Evolutionary conservation across 2,329 filamentous ascomycete species (phyloP), one percentile per base, ranked within the genome.

Genomic region (Periconia macrospinosa): DNA sequence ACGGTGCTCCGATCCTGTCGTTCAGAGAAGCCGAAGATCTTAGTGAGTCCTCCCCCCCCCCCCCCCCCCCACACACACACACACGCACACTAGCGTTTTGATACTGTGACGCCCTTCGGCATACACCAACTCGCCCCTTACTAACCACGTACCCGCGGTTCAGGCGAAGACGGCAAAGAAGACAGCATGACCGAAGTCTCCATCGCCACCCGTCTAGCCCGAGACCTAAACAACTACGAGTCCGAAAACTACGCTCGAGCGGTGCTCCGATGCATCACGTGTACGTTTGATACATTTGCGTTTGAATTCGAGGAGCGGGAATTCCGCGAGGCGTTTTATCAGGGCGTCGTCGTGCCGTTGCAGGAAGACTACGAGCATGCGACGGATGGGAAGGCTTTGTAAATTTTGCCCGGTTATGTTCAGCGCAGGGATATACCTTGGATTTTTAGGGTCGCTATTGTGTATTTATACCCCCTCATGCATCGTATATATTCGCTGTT

Each of bases 341-440:
- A 50, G 14, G 56, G 52, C 3, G 46, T 55, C 1, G 44, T 57
- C 2, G 17, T 50, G 14, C 57, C 51, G 14, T 37, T 59, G 20
- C 41, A 50, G 27, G 9, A 45, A 17, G 51, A 59, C 37, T 59
- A 50, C n/a, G 52, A 59, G n/a, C 46, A 48, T 42, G 43, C 47
- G 17, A 33, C 37, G 17, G 37, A 37, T 1, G 19, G 19, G 41
- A 17, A 17, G 33, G 5, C 6, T 8, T 46, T 14, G 33, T n/a
- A 37, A 37, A 37, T 37, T 6, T 27, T 27, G 23, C n/a, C n/a
- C n/a, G n/a, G n/a, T n/a, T n/a, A n/a, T n/a, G n/a, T n/a, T n/a
- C n/a, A n/a, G n/a, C n/a, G n/a, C n/a, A n/a, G n/a, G n/a, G n/a
- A n/a, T n/a, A n/a, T n/a, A n/a, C n/a, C n/a, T n/a, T n/a, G n/a